Evolutionary conservation across 78 protist genomes (phyloP).

Genomic region (Bodo saltans): DNA sequence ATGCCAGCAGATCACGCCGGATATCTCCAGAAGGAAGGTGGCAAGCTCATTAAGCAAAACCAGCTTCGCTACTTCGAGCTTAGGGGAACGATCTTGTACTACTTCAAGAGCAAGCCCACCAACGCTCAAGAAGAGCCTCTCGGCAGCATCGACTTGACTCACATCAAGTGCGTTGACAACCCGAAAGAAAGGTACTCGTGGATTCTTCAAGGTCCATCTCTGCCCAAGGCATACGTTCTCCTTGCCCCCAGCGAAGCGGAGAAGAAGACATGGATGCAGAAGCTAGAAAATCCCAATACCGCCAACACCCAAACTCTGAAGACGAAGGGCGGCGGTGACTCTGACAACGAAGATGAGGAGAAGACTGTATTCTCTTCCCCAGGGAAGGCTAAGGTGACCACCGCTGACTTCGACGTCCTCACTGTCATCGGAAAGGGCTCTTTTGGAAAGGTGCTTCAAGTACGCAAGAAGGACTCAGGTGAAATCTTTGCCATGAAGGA

Average conservation of each 20-base stretch:
- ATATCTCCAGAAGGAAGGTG: conserved; percentile 18
- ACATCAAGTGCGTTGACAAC: neutral
- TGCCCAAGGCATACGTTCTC: conserved; percentile 11
- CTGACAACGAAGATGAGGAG: conserved; percentile 7
- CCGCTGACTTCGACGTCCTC: conserved; percentile 50
- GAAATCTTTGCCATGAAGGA: conserved; percentile 83
- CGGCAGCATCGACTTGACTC: conserved; percentile 4
- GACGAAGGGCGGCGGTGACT: neutral
- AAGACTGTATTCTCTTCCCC: neutral
- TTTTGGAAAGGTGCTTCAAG: conserved; percentile 76
- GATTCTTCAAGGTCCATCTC: neutral
- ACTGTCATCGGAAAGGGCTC: conserved; percentile 70
- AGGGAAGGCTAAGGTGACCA: neutral
- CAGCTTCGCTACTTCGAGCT: conserved; percentile 36
- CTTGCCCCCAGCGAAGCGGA: neutral
- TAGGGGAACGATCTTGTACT: conserved; percentile 2
- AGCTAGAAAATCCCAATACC: neutral
- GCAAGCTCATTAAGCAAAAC: neutral
- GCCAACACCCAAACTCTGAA: neutral
- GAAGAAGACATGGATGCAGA: neutral
- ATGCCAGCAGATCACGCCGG: conserved; percentile 6
- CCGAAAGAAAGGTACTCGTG: neutral
- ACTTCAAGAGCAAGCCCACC: conserved; percentile 13
- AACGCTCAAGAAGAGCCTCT: conserved; percentile 6
- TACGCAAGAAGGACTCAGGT: conserved; percentile 61